Percentiles rank a stretch among this genome's conserved stretches.
Conservation (phyloP, 2,329 filamentous ascomycete genomes). For the Clonostachys rosea region DNA sequence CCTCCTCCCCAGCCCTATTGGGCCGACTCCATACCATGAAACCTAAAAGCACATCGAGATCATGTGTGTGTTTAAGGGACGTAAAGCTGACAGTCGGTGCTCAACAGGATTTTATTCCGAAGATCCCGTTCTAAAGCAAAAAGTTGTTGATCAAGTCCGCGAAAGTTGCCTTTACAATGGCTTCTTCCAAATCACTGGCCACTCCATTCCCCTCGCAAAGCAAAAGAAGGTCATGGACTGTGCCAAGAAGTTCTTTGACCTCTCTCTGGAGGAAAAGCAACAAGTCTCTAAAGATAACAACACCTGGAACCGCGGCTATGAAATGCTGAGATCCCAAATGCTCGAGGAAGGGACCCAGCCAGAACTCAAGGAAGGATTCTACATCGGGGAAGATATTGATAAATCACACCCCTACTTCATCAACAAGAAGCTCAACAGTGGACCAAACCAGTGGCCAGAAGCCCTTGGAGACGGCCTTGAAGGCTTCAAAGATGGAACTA, state of each 20-base stretch:
- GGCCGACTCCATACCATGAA: neutral
- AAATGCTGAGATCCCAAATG: constrained; percentile 37
- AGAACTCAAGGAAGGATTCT: constrained; percentile 38
- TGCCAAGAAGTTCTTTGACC: constrained; percentile 39
- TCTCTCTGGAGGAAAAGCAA: constrained; percentile 38
- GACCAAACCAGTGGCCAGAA: constrained; percentile 37
- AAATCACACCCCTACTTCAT: constrained; percentile 32
- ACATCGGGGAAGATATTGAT: constrained; percentile 30
- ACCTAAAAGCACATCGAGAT: neutral
- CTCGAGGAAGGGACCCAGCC: constrained; percentile 35
- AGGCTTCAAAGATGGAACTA: constrained; percentile 27
- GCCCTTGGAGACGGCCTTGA: constrained; percentile 18
- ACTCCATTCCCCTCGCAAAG: constrained; percentile 32
- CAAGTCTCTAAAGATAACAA: constrained; percentile 28
- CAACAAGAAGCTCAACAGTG: constrained; percentile 30
- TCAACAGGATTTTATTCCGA: constrained; percentile 9
- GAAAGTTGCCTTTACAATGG: constrained; percentile 38
- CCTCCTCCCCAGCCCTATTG: neutral
- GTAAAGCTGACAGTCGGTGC: neutral
- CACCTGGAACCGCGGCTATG: constrained; percentile 42
- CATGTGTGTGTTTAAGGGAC: neutral
- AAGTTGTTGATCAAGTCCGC: constrained; percentile 26
- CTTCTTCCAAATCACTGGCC: constrained; percentile 48
- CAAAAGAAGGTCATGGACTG: constrained; percentile 33
- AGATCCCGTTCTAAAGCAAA: constrained; percentile 15